Evolutionary conservation across 441 rosid genomes (phyloP), one percentile per base, ranked within the genome.

Genomic region (Omphalea diandra): DNA sequence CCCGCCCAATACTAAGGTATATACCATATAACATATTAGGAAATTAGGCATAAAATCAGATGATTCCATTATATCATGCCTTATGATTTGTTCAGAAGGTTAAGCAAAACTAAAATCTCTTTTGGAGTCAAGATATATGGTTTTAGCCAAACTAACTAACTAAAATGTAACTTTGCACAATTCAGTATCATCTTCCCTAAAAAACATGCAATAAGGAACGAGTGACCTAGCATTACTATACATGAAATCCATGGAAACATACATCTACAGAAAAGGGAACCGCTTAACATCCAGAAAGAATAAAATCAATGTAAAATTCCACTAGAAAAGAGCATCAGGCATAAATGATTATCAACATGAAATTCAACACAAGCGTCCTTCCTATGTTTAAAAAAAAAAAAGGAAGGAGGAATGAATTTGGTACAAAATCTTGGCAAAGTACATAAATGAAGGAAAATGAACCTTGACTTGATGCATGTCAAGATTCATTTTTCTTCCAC

Each of bases 331-430:
- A 4, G n/a, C n/a, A n/a, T n/a, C n/a, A 44, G 27, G 18, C 18
- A 1, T 57, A 8, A 22, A 63, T 18, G 40, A 7, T 53, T 38
- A 52, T 40, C 67, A 63, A 52, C 4, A 15, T 35, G 24, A 35
- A n/a, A n/a, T n/a, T n/a, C n/a, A n/a, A n/a, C n/a, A n/a, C 12
- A 70, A 50, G 60, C 41, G 35, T 22, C 49, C n/a, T 40, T 35
- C 27, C 27, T 41, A 6, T 44, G 26, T 65, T 46, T 26, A 63
- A 38, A 2, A 24, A 15, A 44, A 17, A 5, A 9, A 43, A 24
- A n/a, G n/a, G n/a, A n/a, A n/a, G n/a, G n/a, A n/a, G n/a, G n/a
- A n/a, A n/a, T n/a, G n/a, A n/a, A n/a, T n/a, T n/a, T n/a, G n/a
- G n/a, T n/a, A n/a, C n/a, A n/a, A n/a, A n/a, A n/a, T n/a, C n/a